phyloP scores from a whole-genome alignment of 257 asterid genomes.

The Primulina huaijiensis region DNA sequence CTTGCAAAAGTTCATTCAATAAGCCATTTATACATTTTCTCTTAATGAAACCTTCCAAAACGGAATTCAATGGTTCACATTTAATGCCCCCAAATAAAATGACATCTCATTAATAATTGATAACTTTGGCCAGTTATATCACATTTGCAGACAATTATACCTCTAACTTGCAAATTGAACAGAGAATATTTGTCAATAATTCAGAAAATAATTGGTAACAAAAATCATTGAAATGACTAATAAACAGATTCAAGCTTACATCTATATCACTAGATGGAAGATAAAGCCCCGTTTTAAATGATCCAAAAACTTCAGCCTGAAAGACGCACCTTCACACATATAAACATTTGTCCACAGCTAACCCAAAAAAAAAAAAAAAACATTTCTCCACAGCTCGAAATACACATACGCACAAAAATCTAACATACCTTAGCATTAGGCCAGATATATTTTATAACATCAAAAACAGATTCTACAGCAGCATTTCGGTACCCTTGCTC shows the following conservation, averaged over 20 bases:
- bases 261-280: slow-evolving; percentile 97
- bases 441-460: slow-evolving; percentile 86
- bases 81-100: neutral
- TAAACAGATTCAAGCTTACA: slow-evolving; percentile 45
- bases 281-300: slow-evolving; percentile 91
- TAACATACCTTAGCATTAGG: slow-evolving; percentile 69
- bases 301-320: slow-evolving; percentile 96
- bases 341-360: slow-evolving; percentile 12
- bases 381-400: neutral
- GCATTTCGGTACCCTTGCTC: slow-evolving; percentile 70
- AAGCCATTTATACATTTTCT: neutral
- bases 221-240: neutral
- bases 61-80: neutral
- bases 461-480: slow-evolving; percentile 71
- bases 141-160: neutral
- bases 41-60: slow-evolving; percentile 3
- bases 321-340: slow-evolving; percentile 20
- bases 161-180: slow-evolving; percentile 3
- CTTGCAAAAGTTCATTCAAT: neutral
- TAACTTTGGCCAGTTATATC: neutral
- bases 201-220: slow-evolving; percentile 2
- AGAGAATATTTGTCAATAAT: slow-evolving; percentile 7
- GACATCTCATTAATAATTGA: neutral
- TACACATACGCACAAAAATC: neutral
- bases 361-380: neutral